Evolutionary conservation across 2,329 filamentous ascomycete species (phyloP), one percentile per base, ranked within the genome.

Genomic region (Penicillium sp.): DNA sequence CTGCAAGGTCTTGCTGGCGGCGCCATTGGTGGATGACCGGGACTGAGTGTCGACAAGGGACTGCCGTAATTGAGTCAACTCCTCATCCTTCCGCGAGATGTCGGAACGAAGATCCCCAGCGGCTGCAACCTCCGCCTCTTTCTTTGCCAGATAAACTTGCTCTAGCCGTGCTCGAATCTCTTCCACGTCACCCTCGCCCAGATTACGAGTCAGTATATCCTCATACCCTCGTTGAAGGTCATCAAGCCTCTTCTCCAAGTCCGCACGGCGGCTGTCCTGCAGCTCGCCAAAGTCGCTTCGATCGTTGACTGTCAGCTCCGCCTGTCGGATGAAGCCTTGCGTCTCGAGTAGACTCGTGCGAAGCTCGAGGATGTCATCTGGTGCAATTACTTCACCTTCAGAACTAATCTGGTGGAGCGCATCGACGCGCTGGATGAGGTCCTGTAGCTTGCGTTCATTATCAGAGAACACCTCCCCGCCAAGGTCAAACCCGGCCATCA

Each of bases 401-500:
- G 84, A 79, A 72, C 86, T 88, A 62, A 89, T 80, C 60, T 90
- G 86, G 57, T 90, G 80, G 35, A 97, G 77, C 11, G 80, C 76
- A 60, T 95, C 90, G 27, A 97, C 78, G 62, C 88, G 86, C 60
- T 90, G 83, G 60, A 97, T 92, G 55, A 90, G 86, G 55, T 87
- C 83, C 52, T 88, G 83, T 50, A 99, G 88, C 42, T 83, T 85
- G 56, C 86, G 82, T 71, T 99, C 93, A 61, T 95, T 95, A 50
- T 93, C 88, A 59, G 90, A 95, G 69, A 97, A 95, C 28, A 95
- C 85, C 50, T 96, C 91, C 41, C 87, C 86, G 37, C 90, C 92
- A 29, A 99, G 81, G 64, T 99, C 92, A 63, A 99, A 97, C 3
- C 92, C 90, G 51, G 93, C 93, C 92, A 99, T 96, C 93, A 99